These are phyloP conservation scores for Hanseniaspora taiwanica DNA, from an alignment of 805 yeast species.

Conservation along the genomic window DNA sequence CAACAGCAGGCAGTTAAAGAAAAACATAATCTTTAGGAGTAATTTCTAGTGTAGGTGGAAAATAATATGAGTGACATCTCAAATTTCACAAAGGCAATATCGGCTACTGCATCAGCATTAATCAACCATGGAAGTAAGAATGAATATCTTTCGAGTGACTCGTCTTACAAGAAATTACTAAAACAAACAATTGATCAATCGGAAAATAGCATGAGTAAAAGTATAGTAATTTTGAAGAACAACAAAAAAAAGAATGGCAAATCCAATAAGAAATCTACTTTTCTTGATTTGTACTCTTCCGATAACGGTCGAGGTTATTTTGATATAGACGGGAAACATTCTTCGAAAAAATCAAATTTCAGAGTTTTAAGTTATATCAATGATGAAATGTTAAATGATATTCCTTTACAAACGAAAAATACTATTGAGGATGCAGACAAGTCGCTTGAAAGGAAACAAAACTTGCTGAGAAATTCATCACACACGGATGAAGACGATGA, in stretches of 20 bases:
- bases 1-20: too few species aligned
- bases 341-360: conserved; percentile 28
- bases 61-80: neutral
- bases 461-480: neutral
- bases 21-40: too few species aligned
- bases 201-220: conserved; percentile 8
- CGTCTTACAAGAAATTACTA: conserved; percentile 15
- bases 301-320: conserved; percentile 25
- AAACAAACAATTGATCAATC: conserved; percentile 16
- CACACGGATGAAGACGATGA: conserved; percentile 6
- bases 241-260: conserved; percentile 2
- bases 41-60: too few species aligned
- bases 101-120: conserved; percentile 43
- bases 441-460: neutral
- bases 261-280: conserved; percentile 7
- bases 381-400: conserved; percentile 43
- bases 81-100: conserved; percentile 7
- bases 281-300: conserved; percentile 21
- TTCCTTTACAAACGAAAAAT: conserved; percentile 29
- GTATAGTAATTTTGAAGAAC: conserved; percentile 8
- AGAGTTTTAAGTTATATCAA: conserved; percentile 42
- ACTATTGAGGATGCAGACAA: too few species aligned
- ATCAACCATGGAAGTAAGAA: conserved; percentile 12
- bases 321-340: conserved; percentile 23
- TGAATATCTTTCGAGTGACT: neutral